A percentile compares a stretch with the other conserved stretches of the same genome.
These are phyloP conservation scores for Gomphus sp. DNA, from an alignment of 1,284 basidiomycete genomes.

Conservation along the genomic window DNA sequence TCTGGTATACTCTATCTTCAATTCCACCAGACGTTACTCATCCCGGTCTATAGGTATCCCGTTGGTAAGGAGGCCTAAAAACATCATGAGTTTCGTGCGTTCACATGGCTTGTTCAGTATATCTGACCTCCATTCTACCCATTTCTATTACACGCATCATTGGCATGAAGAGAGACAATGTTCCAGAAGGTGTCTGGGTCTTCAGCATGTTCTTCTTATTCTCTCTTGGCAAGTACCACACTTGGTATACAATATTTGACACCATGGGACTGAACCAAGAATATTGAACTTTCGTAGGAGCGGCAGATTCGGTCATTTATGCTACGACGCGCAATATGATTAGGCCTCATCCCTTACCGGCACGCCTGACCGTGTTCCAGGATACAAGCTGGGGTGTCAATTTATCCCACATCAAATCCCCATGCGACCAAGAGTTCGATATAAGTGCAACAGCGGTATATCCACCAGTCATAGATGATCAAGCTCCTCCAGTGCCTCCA, in stretches of 20 bases:
- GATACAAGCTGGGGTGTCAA: not conserved
- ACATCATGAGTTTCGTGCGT: not conserved
- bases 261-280: no score
- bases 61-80: not conserved
- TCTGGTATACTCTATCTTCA: not conserved
- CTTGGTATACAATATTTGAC: not conserved
- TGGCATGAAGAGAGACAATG: not conserved
- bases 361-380: not conserved
- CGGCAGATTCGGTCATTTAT: conserved; percentile 8
- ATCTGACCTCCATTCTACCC: conserved; percentile 8
- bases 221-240: not conserved
- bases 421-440: not conserved
- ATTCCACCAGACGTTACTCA: not conserved
- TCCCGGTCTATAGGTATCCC: conserved; percentile 4
- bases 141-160: conserved; percentile 4
- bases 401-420: not conserved
- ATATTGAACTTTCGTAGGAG: not conserved
- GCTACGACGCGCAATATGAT: conserved; percentile 4
- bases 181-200: conserved; percentile 4
- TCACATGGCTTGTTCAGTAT: not conserved
- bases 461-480: not conserved
- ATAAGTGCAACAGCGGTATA: no score
- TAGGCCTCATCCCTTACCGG: not conserved
- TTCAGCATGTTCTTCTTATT: conserved; percentile 9
- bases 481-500: not conserved